Base-by-base conservation (phyloP, 306 rosid genomes). In the Corylus avellana region DNA sequence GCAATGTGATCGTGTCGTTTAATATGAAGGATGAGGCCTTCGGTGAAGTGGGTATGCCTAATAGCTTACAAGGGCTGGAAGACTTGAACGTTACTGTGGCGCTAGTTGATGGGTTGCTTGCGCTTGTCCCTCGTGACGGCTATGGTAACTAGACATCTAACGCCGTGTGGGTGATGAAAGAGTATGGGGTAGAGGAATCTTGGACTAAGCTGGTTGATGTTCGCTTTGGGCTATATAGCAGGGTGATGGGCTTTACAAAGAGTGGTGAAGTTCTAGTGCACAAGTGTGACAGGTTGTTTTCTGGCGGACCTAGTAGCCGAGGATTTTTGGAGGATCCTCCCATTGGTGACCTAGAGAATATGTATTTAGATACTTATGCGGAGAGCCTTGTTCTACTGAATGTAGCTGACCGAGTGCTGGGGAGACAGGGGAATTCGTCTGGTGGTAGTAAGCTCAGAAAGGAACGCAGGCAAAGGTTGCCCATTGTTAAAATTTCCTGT, bases 81-180 rank as follows among this genome's bases (percentile, higher is more conserved):
- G 7, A 25, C 5, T 61, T 61, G 67, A 25, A 61, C 18, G 12
- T 27, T 32, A 27, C 6, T 27, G 39, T 61, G 7, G 67, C 39
- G 17, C 16, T 25, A 32, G 4, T 61, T 61, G 39, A 29, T 61
- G 67, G 67, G 8, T 61, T 27, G 67, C 67, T 59, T 59, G 67
- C 67, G 14, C 39, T 59, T 59, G 39, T 59, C 67, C 67, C 67
- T 12, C 11, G 67, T 59, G 1, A 1, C 3, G 13, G 8, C 0
- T 37, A 0, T 5, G 0, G 12, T 0, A 12, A 10, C 5, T 18
- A 0, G 12, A 1, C 0, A 7, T 61, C 37, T 61, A 12, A 25
- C 39, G 25, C 67, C 12, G 39, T 61, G 32, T 61, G 67, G 67
- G 67, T 61, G 67, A 61, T 61, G 67, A 61, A 27, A 61, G 39